Evolutionary conservation across 75 land plant species (phyloP), one percentile per base, ranked within the genome.

Genomic region (Sequoiadendron giganteum): DNA sequence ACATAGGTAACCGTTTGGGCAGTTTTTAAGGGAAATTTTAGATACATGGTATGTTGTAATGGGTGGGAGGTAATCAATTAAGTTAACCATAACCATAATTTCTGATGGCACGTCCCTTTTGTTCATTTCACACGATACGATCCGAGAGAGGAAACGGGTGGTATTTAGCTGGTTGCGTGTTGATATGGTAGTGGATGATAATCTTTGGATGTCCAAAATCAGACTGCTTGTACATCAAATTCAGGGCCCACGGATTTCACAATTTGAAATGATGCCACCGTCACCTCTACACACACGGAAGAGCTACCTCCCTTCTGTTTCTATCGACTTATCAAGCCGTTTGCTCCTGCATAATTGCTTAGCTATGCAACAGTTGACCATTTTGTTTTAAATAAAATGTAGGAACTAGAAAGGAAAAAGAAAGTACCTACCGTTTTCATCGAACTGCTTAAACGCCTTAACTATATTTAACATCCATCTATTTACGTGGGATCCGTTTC

Each of bases 91-190:
- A 42, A 16, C 48, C 84, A 10, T 39, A 30, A 16, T 42, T 54
- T 55, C 58, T 28, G 86, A 54, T 85, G 86, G 56, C 68, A 85
- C 16, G 86, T 85, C 86, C 28, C 68, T 85, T 85, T 85, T 85
- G 68, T 85, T 85, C 54, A 34, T 85, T 85, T 85, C 86, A 54
- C 86, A 85, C 86, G 86, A 85, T 85, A 85, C 65, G 65, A 61
- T 30, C 34, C 36, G 86, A 85, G 54, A 32, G 86, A 28, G 28
- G 34, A 85, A 38, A 34, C 40, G 10, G 49, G 10, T 65, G 56
- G 68, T 85, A 56, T 36, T 56, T 85, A 16, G 56, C 56, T 45
- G 54, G 30, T 52, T 84, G 85, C 85, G 56, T 84, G 85, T 52
- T 28, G 42, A 32, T 52, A 52, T 48, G 85, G 54, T 47, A 48